Conservation (phyloP, 257 asterid genomes). For the Catharanthus roseus region DNA sequence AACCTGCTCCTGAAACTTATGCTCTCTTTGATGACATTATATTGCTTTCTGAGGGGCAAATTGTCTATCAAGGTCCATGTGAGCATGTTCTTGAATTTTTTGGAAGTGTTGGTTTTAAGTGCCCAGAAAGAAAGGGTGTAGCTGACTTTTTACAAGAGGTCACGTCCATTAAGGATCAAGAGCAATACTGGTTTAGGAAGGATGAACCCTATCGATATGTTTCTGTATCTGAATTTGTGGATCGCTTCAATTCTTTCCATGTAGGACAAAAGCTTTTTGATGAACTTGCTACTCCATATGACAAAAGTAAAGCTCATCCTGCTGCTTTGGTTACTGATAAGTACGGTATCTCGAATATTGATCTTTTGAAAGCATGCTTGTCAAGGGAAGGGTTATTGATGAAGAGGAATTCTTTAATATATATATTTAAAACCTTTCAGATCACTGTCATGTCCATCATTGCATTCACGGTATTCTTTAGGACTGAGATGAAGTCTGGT, state of each 20-base stretch:
- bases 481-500: constrained; percentile 80
- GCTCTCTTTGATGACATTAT: constrained; percentile 86
- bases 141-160: constrained; percentile 97
- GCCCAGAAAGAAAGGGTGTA: constrained; percentile 90
- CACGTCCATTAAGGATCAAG: constrained; percentile 83
- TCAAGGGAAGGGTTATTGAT: constrained; percentile 90
- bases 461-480: constrained; percentile 80
- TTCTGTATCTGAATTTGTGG: constrained; percentile 63
- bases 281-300: constrained; percentile 68
- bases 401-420: constrained; percentile 73
- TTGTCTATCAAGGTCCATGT: constrained; percentile 92
- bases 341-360: constrained; percentile 81
- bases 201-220: constrained; percentile 55
- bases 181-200: constrained; percentile 79
- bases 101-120: constrained; percentile 75
- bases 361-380: constrained; percentile 65
- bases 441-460: constrained; percentile 82
- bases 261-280: constrained; percentile 58
- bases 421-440: constrained; percentile 81
- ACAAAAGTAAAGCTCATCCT: constrained; percentile 64
- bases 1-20: constrained; percentile 92
- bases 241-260: constrained; percentile 60
- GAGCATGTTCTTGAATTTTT: constrained; percentile 73
- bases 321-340: constrained; percentile 86
- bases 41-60: constrained; percentile 73